These are phyloP conservation scores for Paraglomus brasilianum DNA, from an alignment of 192 early-diverging fungal genomes.

Conservation along the genomic window DNA sequence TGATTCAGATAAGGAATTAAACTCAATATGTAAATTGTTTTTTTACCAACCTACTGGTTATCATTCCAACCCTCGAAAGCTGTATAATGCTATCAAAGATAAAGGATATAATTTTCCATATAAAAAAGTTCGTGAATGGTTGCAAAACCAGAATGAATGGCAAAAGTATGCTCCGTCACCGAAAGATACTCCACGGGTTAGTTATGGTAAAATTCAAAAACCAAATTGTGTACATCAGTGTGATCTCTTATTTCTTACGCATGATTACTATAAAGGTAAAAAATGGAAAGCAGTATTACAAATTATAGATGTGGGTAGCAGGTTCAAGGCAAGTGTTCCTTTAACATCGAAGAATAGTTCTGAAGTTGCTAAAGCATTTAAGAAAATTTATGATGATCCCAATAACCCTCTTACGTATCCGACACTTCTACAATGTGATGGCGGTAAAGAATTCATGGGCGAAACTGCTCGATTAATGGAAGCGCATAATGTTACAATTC, in stretches of 20 bases:
- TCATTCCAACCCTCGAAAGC: background rate
- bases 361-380: background rate
- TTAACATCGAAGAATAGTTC: slow-evolving; percentile 10
- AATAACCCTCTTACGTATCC: background rate
- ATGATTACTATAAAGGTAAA: background rate
- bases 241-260: slow-evolving; percentile 18
- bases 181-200: slow-evolving; percentile 11
- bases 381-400: background rate
- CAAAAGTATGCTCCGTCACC: background rate
- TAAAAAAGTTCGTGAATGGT: slow-evolving; percentile 1
- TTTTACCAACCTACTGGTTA: background rate
- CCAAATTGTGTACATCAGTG: slow-evolving; percentile 16
- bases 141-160: background rate
- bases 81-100: background rate
- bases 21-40: background rate
- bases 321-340: slow-evolving; percentile 5
- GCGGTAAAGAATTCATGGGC: background rate
- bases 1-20: too few species aligned
- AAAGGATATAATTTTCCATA: background rate
- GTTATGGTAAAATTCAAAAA: slow-evolving; percentile 1
- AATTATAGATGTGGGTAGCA: background rate
- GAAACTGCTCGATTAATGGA: background rate
- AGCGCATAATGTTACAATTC: slow-evolving; percentile 4
- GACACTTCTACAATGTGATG: background rate
- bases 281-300: slow-evolving; percentile 5